A percentile compares a stretch with the other conserved stretches of the same genome.
Conservation (phyloP, 1,139 yeast species). For the Pichia sp. region DNA sequence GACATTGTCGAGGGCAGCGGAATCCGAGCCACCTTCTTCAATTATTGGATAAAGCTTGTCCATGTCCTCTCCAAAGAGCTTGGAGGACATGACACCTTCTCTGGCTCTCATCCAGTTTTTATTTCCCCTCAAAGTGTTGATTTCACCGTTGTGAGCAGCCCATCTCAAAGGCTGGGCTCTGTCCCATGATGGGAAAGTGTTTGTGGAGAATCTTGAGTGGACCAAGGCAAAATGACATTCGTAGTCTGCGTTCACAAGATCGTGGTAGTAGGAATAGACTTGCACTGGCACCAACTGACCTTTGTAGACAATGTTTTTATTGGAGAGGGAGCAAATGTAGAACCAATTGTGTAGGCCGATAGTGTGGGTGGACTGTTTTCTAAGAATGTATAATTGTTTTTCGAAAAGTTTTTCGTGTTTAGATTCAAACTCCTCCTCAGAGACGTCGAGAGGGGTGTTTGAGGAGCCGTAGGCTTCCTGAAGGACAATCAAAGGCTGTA, state of each 20-base stretch:
- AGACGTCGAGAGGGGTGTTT: constrained; percentile 35
- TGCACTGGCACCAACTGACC: constrained; percentile 97
- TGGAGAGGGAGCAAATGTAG: constrained; percentile 88
- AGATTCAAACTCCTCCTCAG: constrained; percentile 52
- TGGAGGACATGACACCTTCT: constrained; percentile 92
- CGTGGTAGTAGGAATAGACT: constrained; percentile 92
- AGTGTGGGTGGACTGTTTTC: constrained; percentile 86
- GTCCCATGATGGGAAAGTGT: constrained; percentile 99
- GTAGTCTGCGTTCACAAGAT: constrained; percentile 83
- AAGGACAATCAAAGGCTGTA: constrained; percentile 84
- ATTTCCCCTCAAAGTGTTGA: constrained; percentile 94
- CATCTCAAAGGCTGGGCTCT: constrained; percentile 97
- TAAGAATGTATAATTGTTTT: constrained; percentile 75
- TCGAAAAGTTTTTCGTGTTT: constrained; percentile 66
- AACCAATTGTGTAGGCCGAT: constrained; percentile 97
- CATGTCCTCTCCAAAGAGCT: constrained; percentile 84
- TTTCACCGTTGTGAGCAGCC: constrained; percentile 99
- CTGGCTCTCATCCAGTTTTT: constrained; percentile 99
- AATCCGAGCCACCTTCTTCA: constrained; percentile 98
- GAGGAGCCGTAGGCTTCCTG: constrained; percentile 49
- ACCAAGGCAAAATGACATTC: constrained; percentile 95
- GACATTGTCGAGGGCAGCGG: constrained; percentile 98
- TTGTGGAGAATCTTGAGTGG: constrained; percentile 95
- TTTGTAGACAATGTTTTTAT: constrained; percentile 88
- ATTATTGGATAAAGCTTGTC: constrained; percentile 90